phyloP scores from a whole-genome alignment of 2,329 filamentous ascomycete genomes.

The Meredithiella fracta region DNA sequence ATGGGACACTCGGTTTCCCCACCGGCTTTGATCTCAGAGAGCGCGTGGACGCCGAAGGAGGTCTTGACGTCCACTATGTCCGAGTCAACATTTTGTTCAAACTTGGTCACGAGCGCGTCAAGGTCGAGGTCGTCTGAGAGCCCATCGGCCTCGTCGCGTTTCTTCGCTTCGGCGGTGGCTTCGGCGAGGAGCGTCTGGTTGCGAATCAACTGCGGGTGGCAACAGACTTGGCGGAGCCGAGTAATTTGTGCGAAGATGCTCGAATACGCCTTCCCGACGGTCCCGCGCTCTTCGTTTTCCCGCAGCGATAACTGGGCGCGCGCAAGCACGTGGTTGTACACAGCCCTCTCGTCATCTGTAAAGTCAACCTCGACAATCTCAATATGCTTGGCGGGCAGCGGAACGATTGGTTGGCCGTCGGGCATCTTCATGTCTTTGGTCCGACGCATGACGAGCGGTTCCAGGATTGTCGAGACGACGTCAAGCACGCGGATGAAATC shows the following conservation, averaged over 20 bases:
- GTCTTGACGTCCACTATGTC: constrained; percentile 26
- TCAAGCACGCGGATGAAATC: constrained; percentile 87
- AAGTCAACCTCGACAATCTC: constrained; percentile 81
- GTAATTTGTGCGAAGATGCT: constrained; percentile 96
- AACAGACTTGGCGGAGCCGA: constrained; percentile 81
- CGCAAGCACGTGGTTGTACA: constrained; percentile 81
- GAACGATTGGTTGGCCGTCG: constrained; percentile 57
- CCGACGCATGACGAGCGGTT: constrained; percentile 83
- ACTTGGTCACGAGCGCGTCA: constrained; percentile 66
- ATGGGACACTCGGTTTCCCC: constrained; percentile 82
- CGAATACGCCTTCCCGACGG: constrained; percentile 85
- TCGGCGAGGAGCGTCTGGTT: constrained; percentile 74
- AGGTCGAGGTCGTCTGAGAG: constrained; percentile 94
- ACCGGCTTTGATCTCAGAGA: constrained; percentile 83
- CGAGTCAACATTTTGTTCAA: constrained; percentile 52
- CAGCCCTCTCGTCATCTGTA: constrained; percentile 67
- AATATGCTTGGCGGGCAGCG: constrained; percentile 62
- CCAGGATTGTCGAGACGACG: constrained; percentile 90
- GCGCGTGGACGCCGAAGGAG: constrained; percentile 68
- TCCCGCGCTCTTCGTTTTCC: constrained; percentile 77
- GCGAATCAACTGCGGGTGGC: constrained; percentile 76
- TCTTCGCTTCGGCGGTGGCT: constrained; percentile 65
- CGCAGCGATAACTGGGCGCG: constrained; percentile 72
- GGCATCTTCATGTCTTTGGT: constrained; percentile 99
- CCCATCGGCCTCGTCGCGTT: constrained; percentile 63